Base-by-base conservation (phyloP, 225 moss, liverwort and hornwort species). In the Lunularia cruciata region DNA sequence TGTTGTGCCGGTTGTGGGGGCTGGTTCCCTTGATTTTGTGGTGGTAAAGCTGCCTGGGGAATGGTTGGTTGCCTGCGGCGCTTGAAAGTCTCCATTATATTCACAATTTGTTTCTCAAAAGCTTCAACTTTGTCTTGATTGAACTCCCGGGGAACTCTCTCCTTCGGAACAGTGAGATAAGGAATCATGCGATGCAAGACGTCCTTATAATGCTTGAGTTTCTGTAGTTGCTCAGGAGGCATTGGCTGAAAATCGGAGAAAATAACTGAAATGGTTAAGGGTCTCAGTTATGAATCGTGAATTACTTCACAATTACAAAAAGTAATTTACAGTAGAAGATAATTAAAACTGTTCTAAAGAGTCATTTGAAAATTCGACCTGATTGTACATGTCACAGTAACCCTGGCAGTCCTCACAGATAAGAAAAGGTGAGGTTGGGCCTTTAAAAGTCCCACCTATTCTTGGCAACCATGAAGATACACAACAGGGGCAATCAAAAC, bases 41-140 rank as follows among this genome's bases (percentile, higher is more conserved):
- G 56, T 15, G 63, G 79, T 56, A 80, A 70, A 7, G 45, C 77
- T 34, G 87, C 38, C 68, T 76, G 78, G 14, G 70, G 84, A 65
- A 35, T 69, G 22, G 73, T 83, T 57, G 88, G 84, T 74, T 90
- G 85, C 20, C 83, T 86, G 1, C 96, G 64, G 40, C 87, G 82
- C 77, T 96, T 96, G 54, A 96, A 96, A 0, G 96, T 90, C 51
- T 96, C 89, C 90, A 96, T 90, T 13, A 96, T 96, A n/a, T 77
- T 92, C 0, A 84, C 76, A 59, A 96, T 96, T 62, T 96, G 96
- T 55, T 89, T 96, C 72, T 90, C 92, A 26, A 92, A 96, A 18
- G 90, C 90, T 33, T 90, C 92, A n/a, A 90, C 96, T 56, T 90
- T 96, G 3, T 90, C 87, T 27, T 81, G 72, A 63, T 90, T 92